Evolutionary conservation across 768 basidiomycete genomes (phyloP), one percentile per base, ranked within the genome.

Genomic region (Cyclocybe aegerita): DNA sequence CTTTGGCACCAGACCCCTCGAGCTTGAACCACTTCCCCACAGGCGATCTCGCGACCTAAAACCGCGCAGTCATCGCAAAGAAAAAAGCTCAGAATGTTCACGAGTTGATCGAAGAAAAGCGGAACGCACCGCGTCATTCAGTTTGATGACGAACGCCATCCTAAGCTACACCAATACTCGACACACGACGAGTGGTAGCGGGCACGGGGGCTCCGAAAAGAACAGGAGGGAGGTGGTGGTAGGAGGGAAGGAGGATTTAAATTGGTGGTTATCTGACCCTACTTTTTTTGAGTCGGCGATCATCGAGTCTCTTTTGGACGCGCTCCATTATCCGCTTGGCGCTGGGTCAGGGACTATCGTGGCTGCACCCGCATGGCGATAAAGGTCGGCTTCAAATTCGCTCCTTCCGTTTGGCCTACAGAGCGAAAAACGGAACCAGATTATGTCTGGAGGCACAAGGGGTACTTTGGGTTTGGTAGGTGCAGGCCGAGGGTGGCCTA

Each of bases 21-120:
- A 90, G 73, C 46, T 78, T 73, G 69, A 90, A 90, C 81, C 84
- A 88, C 61, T 79, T 71, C 46, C 87, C 87, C 8, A 78, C 67
- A 49, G 69, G 64, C 11, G 76, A 72, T 50, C 63, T 63, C 14
- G 79, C 80, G 39, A 79, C 70, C 79, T 81, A 48, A 17, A 16
- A 48, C 7, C 31, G n/a, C 17, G 44, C 44, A 9, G 4, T 35
- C 11, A 15, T 16, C 14, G 31, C 36, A 40, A 35, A 46, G 39
- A 43, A 52, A 50, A 39, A 40, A 2, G 16, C 23, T 37, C 16
- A 15, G 35, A 39, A 49, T 39, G 31, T 34, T 54, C 39, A 52
- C 51, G 15, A 45, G 29, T 6, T 6, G 44, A 38, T 11, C 10
- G 23, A n/a, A 14, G 36, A 41, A 45, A 36, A 49, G 30, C 7